phyloP scores from a whole-genome alignment of 1,139 yeast species.

The Hansenula lynferdii region DNA sequence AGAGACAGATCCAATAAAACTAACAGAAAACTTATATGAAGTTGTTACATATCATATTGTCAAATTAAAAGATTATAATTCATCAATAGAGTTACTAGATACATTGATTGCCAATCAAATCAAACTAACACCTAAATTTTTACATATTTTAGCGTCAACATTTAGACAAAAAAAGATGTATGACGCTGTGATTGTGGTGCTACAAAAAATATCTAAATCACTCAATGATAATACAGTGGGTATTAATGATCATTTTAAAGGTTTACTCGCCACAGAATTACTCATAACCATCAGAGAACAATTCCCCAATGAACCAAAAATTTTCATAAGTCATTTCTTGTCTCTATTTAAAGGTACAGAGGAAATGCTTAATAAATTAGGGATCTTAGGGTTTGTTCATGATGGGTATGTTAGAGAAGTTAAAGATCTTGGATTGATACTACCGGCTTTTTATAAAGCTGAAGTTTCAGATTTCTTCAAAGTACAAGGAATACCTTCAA shows the following conservation, averaged over 20 bases:
- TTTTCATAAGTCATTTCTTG: conserved; percentile 17
- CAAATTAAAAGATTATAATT: conserved; percentile 12
- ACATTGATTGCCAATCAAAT: conserved; percentile 11
- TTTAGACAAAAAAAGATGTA: conserved; percentile 15
- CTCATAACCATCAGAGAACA: conserved; percentile 12
- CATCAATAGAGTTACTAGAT: conserved; percentile 8
- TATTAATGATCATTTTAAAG: conserved; percentile 4
- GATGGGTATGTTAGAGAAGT: conserved; percentile 2
- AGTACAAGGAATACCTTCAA: conserved; percentile 7
- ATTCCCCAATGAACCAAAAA: conserved; percentile 14
- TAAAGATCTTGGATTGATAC: background rate
- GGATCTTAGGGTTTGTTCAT: conserved; percentile 13
- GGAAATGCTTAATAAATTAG: conserved; percentile 11
- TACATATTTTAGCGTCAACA: conserved; percentile 11
- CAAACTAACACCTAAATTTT: conserved; percentile 11
- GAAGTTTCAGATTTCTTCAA: conserved; percentile 12
- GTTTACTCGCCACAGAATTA: conserved; percentile 11
- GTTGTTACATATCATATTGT: conserved; percentile 14
- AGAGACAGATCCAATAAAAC: background rate
- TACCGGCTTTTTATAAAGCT: conserved; percentile 8
- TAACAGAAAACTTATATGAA: conserved; percentile 10
- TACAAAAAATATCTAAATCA: conserved; percentile 11
- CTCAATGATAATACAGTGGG: conserved; percentile 4
- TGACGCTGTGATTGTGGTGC: conserved; percentile 11
- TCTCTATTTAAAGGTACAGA: conserved; percentile 12